These are phyloP conservation scores for Halenospora varia DNA, from an alignment of 495 filamentous ascomycete species.

Conservation along the genomic window DNA sequence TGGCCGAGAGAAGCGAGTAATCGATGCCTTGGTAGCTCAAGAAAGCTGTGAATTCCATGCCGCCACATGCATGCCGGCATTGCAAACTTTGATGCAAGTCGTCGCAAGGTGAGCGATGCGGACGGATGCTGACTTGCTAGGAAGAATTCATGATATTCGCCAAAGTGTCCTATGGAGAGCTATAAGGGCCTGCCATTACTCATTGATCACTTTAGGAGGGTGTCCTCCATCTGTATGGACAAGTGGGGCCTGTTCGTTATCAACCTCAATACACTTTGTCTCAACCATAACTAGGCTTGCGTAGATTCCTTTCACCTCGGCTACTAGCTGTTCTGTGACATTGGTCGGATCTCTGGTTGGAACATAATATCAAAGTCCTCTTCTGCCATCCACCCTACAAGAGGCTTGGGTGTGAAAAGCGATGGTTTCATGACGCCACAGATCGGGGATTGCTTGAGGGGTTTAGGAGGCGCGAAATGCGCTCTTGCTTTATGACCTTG, in stretches of 20 bases:
- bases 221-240: constrained; percentile 24
- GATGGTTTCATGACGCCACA: neutral
- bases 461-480: neutral
- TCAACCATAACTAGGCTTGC: constrained; percentile 73
- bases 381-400: constrained; percentile 20
- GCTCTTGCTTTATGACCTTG: neutral
- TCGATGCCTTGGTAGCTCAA: too few relatives aligned
- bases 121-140: constrained; percentile 71
- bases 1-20: too few relatives aligned
- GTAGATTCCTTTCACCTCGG: constrained; percentile 71
- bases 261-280: constrained; percentile 68
- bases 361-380: constrained; percentile 1
- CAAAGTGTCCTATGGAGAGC: constrained; percentile 67
- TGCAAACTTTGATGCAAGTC: constrained; percentile 14
- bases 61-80: constrained; percentile 24
- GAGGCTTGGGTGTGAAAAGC: neutral
- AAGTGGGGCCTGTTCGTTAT: constrained; percentile 40
- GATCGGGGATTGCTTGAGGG: neutral
- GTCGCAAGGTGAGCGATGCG: constrained; percentile 28
- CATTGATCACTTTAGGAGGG: constrained; percentile 41
- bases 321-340: constrained; percentile 69
- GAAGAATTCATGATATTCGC: constrained; percentile 71
- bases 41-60: too few relatives aligned
- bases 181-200: constrained; percentile 69
- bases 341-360: constrained; percentile 60